Evolutionary conservation across 441 rosid species (phyloP), one percentile per base, ranked within the genome.

Genomic region (Dalechampia spathulata): DNA sequence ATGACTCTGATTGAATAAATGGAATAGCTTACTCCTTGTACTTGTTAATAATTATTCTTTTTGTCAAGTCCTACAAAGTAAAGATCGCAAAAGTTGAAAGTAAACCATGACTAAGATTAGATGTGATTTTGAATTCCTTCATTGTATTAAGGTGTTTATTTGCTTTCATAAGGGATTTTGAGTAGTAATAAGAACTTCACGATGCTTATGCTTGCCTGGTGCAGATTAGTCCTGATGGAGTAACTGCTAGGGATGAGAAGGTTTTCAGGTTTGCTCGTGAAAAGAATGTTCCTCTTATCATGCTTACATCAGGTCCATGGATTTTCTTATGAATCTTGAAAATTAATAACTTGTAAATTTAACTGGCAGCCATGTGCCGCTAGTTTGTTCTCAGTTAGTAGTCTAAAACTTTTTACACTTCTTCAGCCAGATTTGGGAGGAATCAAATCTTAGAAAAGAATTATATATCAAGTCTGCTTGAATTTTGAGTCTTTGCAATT

Each of bases 261-360:
- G 93, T 90, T 38, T 90, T 90, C 72, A 72, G 61, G 66, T 82
- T 80, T 72, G 95, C 97, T 66, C 81, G 83, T 63, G 90, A 83
- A 56, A 78, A 85, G 76, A 76, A 75, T 5, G 62, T 85, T 55
- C 96, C 97, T 54, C 57, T 93, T 57, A 72, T 93, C 63, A 93
- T 93, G 96, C 77, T 93, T 63, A 90, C 99, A 37, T 87, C 99
- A 81, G 99, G 99, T 92, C 54, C 26, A 13, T 39, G 50, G 21
- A 27, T 41, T 44, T 23, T 23, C 27, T 28, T 37, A 6, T 16
- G 49, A 30, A 26, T 44, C 6, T 12, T 56, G 13, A 2, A 9
- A 25, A 28, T 62, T 17, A 22, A 8, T 53, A 41, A 32, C 4
- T 10, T 54, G n/a, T 26, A 20, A 34, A 25, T 9, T 2, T 25